Evolutionary conservation across 78 protist species (phyloP).

Genomic region (Goniomonas avonlea): DNA sequence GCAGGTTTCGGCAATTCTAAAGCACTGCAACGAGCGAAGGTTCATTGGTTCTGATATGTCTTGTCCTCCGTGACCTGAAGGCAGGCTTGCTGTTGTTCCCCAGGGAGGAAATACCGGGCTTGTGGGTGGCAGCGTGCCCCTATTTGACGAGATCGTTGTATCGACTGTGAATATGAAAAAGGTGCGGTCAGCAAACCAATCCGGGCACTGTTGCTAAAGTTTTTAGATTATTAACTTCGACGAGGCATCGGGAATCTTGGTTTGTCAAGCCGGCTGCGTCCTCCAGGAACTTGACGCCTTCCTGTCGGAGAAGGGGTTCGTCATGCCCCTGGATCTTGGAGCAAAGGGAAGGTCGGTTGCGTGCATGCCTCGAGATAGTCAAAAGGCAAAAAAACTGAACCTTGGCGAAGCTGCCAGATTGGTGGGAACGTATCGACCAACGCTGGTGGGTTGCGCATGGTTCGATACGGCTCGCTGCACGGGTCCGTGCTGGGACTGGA

Average conservation of each 20-base stretch:
- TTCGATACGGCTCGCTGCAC: slow-evolving; percentile 83
- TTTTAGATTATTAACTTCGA: neutral
- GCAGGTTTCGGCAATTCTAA: slow-evolving; percentile 40
- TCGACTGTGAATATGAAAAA: slow-evolving; percentile 55
- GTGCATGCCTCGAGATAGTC: too few relatives aligned
- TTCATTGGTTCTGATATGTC: neutral
- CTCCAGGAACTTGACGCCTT: slow-evolving; percentile 53
- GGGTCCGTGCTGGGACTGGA: slow-evolving; percentile 78
- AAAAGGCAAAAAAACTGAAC: too few relatives aligned
- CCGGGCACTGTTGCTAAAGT: too few relatives aligned
- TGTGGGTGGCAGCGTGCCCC: slow-evolving; percentile 81
- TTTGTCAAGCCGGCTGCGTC: slow-evolving; percentile 73
- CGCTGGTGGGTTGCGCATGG: slow-evolving; percentile 88
- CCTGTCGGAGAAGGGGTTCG: slow-evolving; percentile 47
- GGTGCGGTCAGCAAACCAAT: too few relatives aligned
- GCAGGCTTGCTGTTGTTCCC: slow-evolving; percentile 75
- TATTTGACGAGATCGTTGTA: slow-evolving; percentile 76
- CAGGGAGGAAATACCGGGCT: slow-evolving; percentile 97
- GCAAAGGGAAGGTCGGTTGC: slow-evolving; percentile 82
- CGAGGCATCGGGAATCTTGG: slow-evolving; percentile 29
- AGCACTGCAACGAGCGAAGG: slow-evolving; percentile 50
- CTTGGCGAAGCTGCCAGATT: slow-evolving; percentile 68
- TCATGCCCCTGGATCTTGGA: slow-evolving; percentile 88
- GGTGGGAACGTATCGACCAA: slow-evolving; percentile 91
- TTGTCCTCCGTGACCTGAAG: neutral